Base-by-base conservation (phyloP, 1,284 basidiomycete genomes). In the Volvariella volvacea region DNA sequence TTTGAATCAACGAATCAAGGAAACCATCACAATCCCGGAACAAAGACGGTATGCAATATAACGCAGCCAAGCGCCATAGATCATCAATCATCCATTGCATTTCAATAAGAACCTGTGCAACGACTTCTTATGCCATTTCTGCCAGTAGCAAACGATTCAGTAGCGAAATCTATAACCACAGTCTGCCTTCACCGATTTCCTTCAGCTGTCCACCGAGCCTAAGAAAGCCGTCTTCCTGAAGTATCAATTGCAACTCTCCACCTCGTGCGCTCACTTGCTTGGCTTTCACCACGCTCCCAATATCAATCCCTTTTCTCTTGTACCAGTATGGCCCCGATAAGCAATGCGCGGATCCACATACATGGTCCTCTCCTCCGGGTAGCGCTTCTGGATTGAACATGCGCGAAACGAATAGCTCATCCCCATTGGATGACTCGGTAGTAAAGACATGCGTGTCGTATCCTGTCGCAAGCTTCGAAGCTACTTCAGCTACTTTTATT, bases 271-370 rank as follows among this genome's bases (percentile, higher is more conserved):
- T 79, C 21, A 78, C 78, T 51, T 79, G 74, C 46, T 61, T 72
- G 3, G 69, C 72, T 22, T 53, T 51, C 37, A 73, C 57, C 48
- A 65, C 57, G 21, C 56, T 44, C 12, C 61, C 64, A 2, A 49
- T 44, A n/a, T 46, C 28, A 16, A 71, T 55, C 0, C 55, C 57
- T 0, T 65, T 57, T 45, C 70, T 69, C 15, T 51, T 50, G 19
- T 64, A 62, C 73, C 76, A 81, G 51, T 78, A 78, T 0, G 76
- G 76, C 1, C 58, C 65, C 32, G 78, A 55, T 20, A 76, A 44
- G 41, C 71, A 70, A 52, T 82, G 77, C 0, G 78, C 74, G 14
- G 71, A 72, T 4, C 76, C 80, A 48, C 77, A 80, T 10, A 80
- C 78, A 10, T 67, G 71, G 51, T 82, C 80, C 55, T 81, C 78